phyloP scores from a whole-genome alignment of 2,329 filamentous ascomycete species.

The Xylaria sp. region DNA sequence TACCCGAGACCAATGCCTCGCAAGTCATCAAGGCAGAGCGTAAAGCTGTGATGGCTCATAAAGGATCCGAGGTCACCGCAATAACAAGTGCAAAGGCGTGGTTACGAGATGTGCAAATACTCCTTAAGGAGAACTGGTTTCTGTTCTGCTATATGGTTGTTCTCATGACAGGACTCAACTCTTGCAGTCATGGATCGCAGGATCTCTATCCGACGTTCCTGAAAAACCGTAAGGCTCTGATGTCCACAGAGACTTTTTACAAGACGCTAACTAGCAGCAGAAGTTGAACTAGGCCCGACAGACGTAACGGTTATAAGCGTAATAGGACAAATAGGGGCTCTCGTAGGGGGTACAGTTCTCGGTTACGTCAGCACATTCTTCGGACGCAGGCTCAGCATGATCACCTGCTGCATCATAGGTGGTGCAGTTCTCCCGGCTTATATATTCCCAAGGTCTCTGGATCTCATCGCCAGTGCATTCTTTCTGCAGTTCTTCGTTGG shows the following conservation, averaged over 20 bases:
- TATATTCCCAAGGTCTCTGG: slow-evolving; percentile 33
- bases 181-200: slow-evolving; percentile 34
- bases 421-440: slow-evolving; percentile 33
- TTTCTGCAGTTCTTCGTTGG: slow-evolving; percentile 36
- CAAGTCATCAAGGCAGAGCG: slow-evolving; percentile 37
- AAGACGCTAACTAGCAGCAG: slow-evolving; percentile 25
- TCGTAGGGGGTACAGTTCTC: slow-evolving; percentile 22
- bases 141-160: slow-evolving; percentile 39
- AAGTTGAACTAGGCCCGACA: slow-evolving; percentile 34
- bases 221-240: slow-evolving; percentile 35
- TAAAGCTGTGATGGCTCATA: slow-evolving; percentile 14
- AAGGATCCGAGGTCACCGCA: slow-evolving; percentile 5
- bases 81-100: slow-evolving; percentile 27
- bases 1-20: slow-evolving; percentile 39
- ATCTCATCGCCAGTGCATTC: slow-evolving; percentile 31
- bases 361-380: slow-evolving; percentile 39
- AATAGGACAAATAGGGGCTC: slow-evolving; percentile 33
- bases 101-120: slow-evolving; percentile 30
- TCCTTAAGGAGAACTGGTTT: slow-evolving; percentile 36
- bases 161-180: slow-evolving; percentile 38
- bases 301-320: slow-evolving; percentile 36
- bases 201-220: slow-evolving; percentile 40
- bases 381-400: slow-evolving; percentile 39
- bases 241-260: not conserved
- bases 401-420: slow-evolving; percentile 34